A percentile compares a stretch with the other conserved stretches of the same genome.
Conservation (phyloP, 148 eudicot genomes). For the Persicaria maculosa region DNA sequence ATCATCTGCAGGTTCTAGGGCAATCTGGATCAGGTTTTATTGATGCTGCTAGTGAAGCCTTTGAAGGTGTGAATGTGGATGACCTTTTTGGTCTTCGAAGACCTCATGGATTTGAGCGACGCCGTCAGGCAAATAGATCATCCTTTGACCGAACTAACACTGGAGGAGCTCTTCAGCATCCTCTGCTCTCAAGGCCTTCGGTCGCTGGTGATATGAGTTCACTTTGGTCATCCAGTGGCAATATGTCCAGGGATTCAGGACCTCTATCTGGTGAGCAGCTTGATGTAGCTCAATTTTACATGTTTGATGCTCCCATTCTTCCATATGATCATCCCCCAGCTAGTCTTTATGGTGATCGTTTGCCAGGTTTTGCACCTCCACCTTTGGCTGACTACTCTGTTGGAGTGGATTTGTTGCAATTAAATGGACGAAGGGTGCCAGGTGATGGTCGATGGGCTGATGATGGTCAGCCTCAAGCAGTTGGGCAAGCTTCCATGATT, state of each 20-base stretch:
- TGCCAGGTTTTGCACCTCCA: constrained; percentile 58
- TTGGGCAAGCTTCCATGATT: constrained; percentile 72
- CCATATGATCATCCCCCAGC: constrained; percentile 61
- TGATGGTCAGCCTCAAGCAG: constrained; percentile 96
- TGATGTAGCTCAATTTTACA: constrained; percentile 66
- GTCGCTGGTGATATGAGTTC: constrained; percentile 52
- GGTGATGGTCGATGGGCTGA: constrained; percentile 99
- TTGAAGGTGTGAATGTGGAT: constrained; percentile 95
- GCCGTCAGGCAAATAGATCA: constrained; percentile 68
- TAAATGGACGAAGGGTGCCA: constrained; percentile 74
- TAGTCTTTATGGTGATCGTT: constrained; percentile 64
- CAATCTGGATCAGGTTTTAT: constrained; percentile 73
- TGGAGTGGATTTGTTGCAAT: constrained; percentile 75
- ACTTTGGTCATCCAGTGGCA: constrained; percentile 56
- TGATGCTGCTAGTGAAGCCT: constrained; percentile 77
- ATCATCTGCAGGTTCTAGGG: constrained; percentile 81
- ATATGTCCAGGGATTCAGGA: constrained; percentile 60
- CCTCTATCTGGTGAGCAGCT: constrained; percentile 50
- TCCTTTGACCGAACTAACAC: constrained; percentile 57
- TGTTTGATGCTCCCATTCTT: constrained; percentile 83
- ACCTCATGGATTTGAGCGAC: constrained; percentile 82
- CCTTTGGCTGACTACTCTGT: constrained; percentile 70
- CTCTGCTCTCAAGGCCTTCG: constrained; percentile 74
- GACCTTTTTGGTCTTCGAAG: constrained; percentile 90
- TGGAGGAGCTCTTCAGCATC: constrained; percentile 87